These are phyloP conservation scores for Solanum chiquidenum DNA, from an alignment of 257 asterid species.

Conservation along the genomic window DNA sequence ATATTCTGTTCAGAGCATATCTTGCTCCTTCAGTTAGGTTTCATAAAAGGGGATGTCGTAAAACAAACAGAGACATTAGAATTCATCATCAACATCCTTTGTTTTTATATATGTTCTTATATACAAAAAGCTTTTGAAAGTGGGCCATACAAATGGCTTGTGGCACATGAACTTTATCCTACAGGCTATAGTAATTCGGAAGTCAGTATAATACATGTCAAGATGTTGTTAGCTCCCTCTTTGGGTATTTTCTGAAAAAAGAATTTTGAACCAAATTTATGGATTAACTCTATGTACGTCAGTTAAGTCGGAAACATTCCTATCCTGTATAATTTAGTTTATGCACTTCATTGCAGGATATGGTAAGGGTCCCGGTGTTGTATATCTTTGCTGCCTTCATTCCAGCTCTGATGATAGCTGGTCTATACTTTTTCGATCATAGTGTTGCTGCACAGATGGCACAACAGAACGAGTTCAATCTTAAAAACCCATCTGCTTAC, in stretches of 20 bases:
- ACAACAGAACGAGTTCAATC: constrained; percentile 80
- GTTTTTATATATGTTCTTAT: background rate
- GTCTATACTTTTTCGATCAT: constrained; percentile 81
- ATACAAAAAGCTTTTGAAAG: background rate
- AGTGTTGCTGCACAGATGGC: constrained; percentile 93
- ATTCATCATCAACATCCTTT: background rate
- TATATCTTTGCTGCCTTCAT: constrained; percentile 69
- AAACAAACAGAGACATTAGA: background rate
- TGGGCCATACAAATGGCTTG: background rate
- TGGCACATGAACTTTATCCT: background rate
- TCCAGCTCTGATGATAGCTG: constrained; percentile 91
- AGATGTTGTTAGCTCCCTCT: background rate
- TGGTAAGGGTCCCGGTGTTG: constrained; percentile 52
- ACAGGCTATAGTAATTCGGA: background rate
- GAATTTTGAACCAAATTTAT: background rate
- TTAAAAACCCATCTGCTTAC: constrained; percentile 79
- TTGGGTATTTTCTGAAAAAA: background rate
- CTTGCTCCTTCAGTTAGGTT: background rate
- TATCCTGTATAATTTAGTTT: background rate
- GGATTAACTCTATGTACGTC: background rate
- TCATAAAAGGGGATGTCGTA: background rate
- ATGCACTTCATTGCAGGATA: constrained; percentile 45
- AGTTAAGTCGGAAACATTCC: background rate
- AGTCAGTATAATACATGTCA: background rate
- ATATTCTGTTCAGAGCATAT: background rate